Conservation (phyloP, 2,329 filamentous ascomycete genomes). For the Fusarium chuoi region DNA sequence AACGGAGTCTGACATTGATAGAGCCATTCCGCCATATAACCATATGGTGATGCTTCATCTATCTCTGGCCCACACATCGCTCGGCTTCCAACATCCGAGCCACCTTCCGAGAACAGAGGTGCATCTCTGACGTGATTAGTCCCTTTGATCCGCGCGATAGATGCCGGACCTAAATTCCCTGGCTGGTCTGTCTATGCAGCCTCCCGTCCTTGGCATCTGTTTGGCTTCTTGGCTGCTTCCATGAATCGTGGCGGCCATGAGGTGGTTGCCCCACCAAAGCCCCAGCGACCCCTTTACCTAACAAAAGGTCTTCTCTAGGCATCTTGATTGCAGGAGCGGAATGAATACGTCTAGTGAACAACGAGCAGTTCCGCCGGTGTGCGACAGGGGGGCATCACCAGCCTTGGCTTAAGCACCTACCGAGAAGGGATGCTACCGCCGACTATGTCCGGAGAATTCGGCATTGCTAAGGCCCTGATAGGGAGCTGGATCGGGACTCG, state of each 20-base stretch:
- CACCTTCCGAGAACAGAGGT: slow-evolving; percentile 18
- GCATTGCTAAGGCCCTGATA: slow-evolving; percentile 25
- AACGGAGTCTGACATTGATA: not conserved
- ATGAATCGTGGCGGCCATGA: not conserved
- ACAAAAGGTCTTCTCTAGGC: not conserved
- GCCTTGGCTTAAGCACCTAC: slow-evolving; percentile 9
- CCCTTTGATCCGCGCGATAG: not conserved
- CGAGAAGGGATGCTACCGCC: slow-evolving; percentile 20
- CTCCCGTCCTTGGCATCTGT: slow-evolving; percentile 29
- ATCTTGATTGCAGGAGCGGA: not conserved
- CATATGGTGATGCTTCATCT: slow-evolving; percentile 1
- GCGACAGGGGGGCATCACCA: not conserved
- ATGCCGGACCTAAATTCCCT: slow-evolving; percentile 1
- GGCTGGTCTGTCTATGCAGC: slow-evolving; percentile 17
- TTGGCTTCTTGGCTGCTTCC: slow-evolving; percentile 4
- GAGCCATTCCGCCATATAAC: not conserved
- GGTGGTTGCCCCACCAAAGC: not conserved
- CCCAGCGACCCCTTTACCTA: not conserved
- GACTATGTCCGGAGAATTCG: slow-evolving; percentile 27
- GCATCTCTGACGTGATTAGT: not conserved
- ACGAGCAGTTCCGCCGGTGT: not conserved
- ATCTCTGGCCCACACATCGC: not conserved
- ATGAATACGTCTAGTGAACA: not conserved
- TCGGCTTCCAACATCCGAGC: slow-evolving; percentile 17
- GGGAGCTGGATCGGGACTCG: slow-evolving; percentile 26